phyloP scores from a whole-genome alignment of 192 early-diverging fungal species.

The Haplosporangium gracile region DNA sequence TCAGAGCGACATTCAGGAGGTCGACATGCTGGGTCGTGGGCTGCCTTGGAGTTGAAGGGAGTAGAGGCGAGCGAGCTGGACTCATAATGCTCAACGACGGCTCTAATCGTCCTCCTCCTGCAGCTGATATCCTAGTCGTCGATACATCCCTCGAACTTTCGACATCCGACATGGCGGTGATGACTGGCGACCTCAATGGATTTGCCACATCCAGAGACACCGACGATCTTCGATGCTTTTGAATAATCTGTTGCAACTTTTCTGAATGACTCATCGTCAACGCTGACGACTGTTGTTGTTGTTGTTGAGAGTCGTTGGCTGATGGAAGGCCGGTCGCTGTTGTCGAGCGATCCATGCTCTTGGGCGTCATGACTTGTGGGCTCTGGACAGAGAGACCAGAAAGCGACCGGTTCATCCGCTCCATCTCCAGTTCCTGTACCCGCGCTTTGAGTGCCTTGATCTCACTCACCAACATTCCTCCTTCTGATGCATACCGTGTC shows the following conservation, averaged over 20 bases:
- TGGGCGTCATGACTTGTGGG: conserved; percentile 19
- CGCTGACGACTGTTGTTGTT: background rate
- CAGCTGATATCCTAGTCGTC: background rate
- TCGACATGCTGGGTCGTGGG: conserved; percentile 26
- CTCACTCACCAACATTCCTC: conserved; percentile 31
- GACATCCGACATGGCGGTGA: background rate
- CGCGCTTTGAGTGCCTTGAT: conserved; percentile 49
- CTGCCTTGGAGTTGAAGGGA: background rate
- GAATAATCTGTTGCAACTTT: conserved; percentile 20
- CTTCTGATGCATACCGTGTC: conserved; percentile 20
- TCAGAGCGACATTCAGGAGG: conserved; percentile 38
- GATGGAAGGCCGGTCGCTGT: background rate
- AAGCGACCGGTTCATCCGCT: conserved; percentile 45
- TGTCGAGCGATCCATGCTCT: conserved; percentile 13
- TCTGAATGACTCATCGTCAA: conserved; percentile 21
- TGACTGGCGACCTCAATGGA: conserved; percentile 15
- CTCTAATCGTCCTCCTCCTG: conserved; percentile 3
- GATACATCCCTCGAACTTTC: background rate
- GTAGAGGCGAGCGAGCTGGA: conserved; percentile 5
- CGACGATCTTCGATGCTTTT: conserved; percentile 14
- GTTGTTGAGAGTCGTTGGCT: background rate
- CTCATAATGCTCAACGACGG: conserved; percentile 10
- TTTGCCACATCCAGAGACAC: background rate
- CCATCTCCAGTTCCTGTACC: conserved; percentile 49
- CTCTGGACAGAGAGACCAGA: conserved; percentile 29